These are phyloP conservation scores for Dendrobium nobile DNA, from an alignment of 106 monocot genomes.

Conservation along the genomic window DNA sequence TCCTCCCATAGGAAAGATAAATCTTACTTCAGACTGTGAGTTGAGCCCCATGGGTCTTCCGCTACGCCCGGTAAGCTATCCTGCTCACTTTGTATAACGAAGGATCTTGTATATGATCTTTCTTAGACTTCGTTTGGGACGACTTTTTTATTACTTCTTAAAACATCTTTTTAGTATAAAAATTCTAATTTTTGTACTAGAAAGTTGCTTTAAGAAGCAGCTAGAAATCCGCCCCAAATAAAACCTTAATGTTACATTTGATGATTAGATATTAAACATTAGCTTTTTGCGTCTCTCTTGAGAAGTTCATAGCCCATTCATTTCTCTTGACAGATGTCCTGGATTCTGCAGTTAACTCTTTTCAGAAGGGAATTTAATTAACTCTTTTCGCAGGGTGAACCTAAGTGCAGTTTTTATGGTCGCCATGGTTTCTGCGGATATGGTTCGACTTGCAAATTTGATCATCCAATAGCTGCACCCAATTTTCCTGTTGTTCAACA, in stretches of 20 bases:
- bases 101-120: background rate
- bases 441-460: slow-evolving; percentile 69
- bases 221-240: too few species aligned
- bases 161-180: too few species aligned
- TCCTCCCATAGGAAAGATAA: slow-evolving; percentile 50
- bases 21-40: slow-evolving; percentile 64
- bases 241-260: background rate
- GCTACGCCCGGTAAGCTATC: slow-evolving; percentile 60
- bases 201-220: too few species aligned
- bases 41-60: slow-evolving; percentile 92
- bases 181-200: too few species aligned
- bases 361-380: background rate
- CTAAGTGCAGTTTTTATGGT: slow-evolving; percentile 49
- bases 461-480: slow-evolving; percentile 59
- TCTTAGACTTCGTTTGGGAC: background rate
- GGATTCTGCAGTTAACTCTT: background rate
- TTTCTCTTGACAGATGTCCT: too few species aligned
- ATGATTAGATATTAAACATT: background rate
- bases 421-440: slow-evolving; percentile 69
- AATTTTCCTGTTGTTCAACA: slow-evolving; percentile 24
- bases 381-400: slow-evolving; percentile 34
- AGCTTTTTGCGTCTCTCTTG: background rate
- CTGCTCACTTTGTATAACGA: background rate
- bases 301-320: background rate
- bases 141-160: too few species aligned